These are phyloP conservation scores for Carallia brachiata DNA, from an alignment of 345 rosid species.

Conservation along the genomic window DNA sequence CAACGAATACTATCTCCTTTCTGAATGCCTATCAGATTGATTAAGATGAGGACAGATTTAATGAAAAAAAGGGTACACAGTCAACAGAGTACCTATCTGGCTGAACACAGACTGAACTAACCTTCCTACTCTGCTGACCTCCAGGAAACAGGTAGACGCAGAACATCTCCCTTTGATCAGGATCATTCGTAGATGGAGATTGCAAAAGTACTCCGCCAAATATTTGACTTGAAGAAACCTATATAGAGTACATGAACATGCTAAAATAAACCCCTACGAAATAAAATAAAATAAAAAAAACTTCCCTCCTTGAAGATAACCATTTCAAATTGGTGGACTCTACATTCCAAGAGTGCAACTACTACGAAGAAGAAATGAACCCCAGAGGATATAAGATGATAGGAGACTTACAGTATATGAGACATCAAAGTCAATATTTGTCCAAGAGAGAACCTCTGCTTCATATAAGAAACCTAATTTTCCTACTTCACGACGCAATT, in stretches of 20 bases:
- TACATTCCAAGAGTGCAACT: too few species aligned
- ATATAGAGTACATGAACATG: slow-evolving; percentile 8
- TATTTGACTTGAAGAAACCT: slow-evolving; percentile 61
- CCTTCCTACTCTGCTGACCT: slow-evolving; percentile 55
- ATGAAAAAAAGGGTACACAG: slow-evolving; percentile 1
- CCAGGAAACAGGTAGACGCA: slow-evolving; percentile 69
- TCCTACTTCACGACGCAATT: slow-evolving; percentile 56
- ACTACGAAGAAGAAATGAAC: background rate
- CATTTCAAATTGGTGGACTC: slow-evolving; percentile 1
- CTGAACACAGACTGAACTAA: slow-evolving; percentile 24
- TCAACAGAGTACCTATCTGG: background rate
- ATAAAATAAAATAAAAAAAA: background rate
- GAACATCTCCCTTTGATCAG: slow-evolving; percentile 83
- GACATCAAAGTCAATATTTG: slow-evolving; percentile 60
- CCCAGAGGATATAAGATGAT: background rate
- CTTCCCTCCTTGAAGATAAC: slow-evolving; percentile 10
- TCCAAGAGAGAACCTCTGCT: slow-evolving; percentile 85
- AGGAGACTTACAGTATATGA: slow-evolving; percentile 58
- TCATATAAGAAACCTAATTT: slow-evolving; percentile 63
- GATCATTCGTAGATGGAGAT: slow-evolving; percentile 63
- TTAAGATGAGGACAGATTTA: slow-evolving; percentile 21
- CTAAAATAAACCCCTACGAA: background rate
- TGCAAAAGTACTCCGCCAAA: slow-evolving; percentile 77
- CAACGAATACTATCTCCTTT: slow-evolving; percentile 73
- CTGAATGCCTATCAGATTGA: slow-evolving; percentile 55